Base-by-base conservation (phyloP, 164 flowering plant species). In the Magnolia kwangsiensis region DNA sequence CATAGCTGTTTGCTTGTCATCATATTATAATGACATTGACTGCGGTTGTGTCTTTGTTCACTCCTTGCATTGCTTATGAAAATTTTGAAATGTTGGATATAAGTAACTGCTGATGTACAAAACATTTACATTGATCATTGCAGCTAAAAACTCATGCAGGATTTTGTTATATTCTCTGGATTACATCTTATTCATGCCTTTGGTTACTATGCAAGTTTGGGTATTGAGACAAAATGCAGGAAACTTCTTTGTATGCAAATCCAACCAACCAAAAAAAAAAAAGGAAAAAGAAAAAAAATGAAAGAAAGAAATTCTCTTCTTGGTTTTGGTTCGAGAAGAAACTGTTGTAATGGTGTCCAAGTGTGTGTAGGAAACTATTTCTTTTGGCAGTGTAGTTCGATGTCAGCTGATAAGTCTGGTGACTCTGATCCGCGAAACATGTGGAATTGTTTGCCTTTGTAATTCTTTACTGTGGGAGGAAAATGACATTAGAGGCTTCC, bases 51-150 rank as follows among this genome's bases (percentile, higher is more conserved):
- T 37, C 45, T 37, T 37, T 37, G 45, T 37, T 37, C 45, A 37
- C 45, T 37, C 45, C 45, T 37, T 37, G 45, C 45, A 5, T 37
- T 37, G 45, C 45, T 37, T 37, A 37, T 4, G 45, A 37, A 37
- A 37, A 37, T 4, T n/a, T 64, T 64, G 49, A 6, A 68, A 37
- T 16, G 29, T 14, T 11, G 29, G 50, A 31, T 14, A 29, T 14
- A n/a, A 37, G 31, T 68, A 8, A 68, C n/a, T 68, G 24, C 19
- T 14, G 71, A 68, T 68, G 71, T 14, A 68, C 71, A 37, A 37
- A 50, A 50, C 72, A 70, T 70, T 70, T 70, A 70, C 72, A 50
- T 31, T 70, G 19, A 69, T 18, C 45, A 21, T 20, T 50, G 21
- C 11, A 70, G 14, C 55, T 23, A 70, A 70, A 70, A 70, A 19